Evolutionary conservation across 2,329 filamentous ascomycete species (phyloP), one percentile per base, ranked within the genome.

Genomic region (Diaporthe citriasiana): DNA sequence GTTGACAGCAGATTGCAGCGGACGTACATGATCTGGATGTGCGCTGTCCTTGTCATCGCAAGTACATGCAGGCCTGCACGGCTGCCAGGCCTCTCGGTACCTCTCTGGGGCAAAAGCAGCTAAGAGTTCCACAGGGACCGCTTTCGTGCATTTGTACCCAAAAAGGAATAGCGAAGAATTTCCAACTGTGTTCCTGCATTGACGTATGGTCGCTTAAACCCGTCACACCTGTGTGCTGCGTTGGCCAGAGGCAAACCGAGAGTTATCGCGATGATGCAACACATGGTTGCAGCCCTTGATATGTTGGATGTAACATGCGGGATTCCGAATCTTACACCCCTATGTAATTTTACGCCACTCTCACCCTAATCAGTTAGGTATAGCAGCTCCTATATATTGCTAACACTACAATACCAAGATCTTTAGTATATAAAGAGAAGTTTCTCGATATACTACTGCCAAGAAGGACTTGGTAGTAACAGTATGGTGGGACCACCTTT

Each of bases 261-360:
- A 63, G 66, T 56, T 70, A 30, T 70, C 19, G 56, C 47, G 56
- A 55, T 63, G 53, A 63, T 71, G 42, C 57, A 63, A 63, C 45
- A 33, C 30, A 5, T 22, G 33, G 42, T 53, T 51, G 22, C 56
- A 47, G 42, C 42, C 53, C 56, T 42, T 55, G 69, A 30, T n/a
- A 9, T 35, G 56, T 45, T 63, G 70, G 25, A 40, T 55, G 45
- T 42, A n/a, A n/a, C n/a, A n/a, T n/a, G n/a, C n/a, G n/a, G n/a
- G n/a, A n/a, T n/a, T n/a, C n/a, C n/a, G n/a, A n/a, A n/a, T n/a
- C n/a, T n/a, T n/a, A n/a, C n/a, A n/a, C n/a, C n/a, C n/a, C n/a
- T n/a, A n/a, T n/a, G n/a, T n/a, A n/a, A n/a, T n/a, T n/a, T n/a
- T n/a, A n/a, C n/a, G n/a, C n/a, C n/a, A n/a, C n/a, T n/a, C n/a